These are phyloP conservation scores for Musa balbisiana DNA, from an alignment of 202 grass and related monocot genomes.

Conservation along the genomic window DNA sequence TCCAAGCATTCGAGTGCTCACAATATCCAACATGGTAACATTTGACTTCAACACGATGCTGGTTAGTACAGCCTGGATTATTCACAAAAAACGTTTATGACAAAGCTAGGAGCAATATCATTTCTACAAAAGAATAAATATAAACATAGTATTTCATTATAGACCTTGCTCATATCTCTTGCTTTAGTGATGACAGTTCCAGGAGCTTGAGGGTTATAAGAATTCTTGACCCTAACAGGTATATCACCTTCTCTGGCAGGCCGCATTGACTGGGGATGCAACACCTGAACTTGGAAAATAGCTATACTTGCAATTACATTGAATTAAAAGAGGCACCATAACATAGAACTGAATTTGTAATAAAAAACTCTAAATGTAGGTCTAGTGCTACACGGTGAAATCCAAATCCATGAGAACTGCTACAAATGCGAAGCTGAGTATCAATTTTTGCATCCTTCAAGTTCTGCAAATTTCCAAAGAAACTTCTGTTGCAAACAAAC, in stretches of 20 bases:
- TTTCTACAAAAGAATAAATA: conserved; percentile 2
- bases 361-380: background rate
- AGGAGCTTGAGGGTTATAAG: conserved; percentile 91
- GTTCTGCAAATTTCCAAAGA: background rate
- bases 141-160: conserved; percentile 13
- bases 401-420: background rate
- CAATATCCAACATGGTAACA: conserved; percentile 91
- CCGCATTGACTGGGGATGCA: conserved; percentile 90
- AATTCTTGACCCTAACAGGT: conserved; percentile 96
- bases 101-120: conserved; percentile 8
- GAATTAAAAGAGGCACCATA: background rate
- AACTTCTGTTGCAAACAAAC: background rate
- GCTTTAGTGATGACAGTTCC: conserved; percentile 82
- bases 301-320: background rate
- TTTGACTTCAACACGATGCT: conserved; percentile 99
- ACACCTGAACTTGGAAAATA: conserved; percentile 40
- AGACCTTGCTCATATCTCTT: conserved; percentile 84
- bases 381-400: background rate
- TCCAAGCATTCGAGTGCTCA: conserved; percentile 92
- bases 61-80: conserved; percentile 60
- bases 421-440: background rate
- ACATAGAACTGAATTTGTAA: background rate
- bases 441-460: background rate
- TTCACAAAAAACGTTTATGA: background rate
- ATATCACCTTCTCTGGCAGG: conserved; percentile 90